A percentile compares a stretch with the other conserved stretches of the same genome.
Evolutionary conservation across 2,329 filamentous ascomycete genomes (phyloP).

Genomic region (Fusarium sp.): DNA sequence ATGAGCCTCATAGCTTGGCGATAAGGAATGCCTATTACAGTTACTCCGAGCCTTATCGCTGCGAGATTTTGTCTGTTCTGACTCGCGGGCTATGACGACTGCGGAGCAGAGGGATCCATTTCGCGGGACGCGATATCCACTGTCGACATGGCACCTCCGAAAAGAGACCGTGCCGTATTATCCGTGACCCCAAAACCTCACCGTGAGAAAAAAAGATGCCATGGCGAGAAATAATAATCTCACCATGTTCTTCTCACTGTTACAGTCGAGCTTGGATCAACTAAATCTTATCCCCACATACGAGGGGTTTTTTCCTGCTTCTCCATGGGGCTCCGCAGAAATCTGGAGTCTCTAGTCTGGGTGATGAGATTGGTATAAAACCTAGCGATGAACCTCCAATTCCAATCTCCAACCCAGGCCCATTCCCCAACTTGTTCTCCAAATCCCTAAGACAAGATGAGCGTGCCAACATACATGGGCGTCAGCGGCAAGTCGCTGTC

Average conservation of each 20-base stretch:
- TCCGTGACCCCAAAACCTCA: conserved; percentile 4
- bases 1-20: conserved; percentile 1
- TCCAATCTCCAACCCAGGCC: background rate
- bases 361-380: background rate
- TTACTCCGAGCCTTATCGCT: background rate
- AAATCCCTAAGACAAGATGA: conserved; percentile 6
- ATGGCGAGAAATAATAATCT: background rate
- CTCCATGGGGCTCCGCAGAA: conserved; percentile 37
- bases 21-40: background rate
- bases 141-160: conserved; percentile 10
- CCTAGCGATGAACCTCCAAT: background rate
- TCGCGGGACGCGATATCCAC: conserved; percentile 3
- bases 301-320: conserved; percentile 11
- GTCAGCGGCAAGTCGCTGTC: conserved; percentile 50
- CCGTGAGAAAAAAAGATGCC: background rate
- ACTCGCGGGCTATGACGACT: conserved; percentile 15
- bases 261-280: background rate
- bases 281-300: conserved; percentile 24
- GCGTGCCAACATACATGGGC: conserved; percentile 46
- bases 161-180: conserved; percentile 36
- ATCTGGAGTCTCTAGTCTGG: background rate
- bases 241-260: background rate
- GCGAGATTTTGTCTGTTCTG: conserved; percentile 11
- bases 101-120: background rate
- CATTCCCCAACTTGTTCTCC: background rate